Conservation (phyloP, 2,329 filamentous ascomycete species). For the Sporothrix globosa region DNA sequence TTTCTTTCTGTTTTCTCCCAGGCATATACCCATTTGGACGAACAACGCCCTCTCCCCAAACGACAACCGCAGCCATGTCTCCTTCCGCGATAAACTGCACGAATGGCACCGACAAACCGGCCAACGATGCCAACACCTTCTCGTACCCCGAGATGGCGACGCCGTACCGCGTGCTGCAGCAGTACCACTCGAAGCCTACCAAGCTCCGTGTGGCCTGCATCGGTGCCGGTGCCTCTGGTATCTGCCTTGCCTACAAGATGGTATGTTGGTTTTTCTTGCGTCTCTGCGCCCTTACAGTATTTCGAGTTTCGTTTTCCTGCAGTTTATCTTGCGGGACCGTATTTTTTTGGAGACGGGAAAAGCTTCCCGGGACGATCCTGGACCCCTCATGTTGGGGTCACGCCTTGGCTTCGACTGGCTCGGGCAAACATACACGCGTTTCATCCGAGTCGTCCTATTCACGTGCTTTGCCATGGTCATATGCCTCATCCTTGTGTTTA, state of each 20-base stretch:
- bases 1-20: too few relatives aligned
- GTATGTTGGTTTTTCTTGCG: not conserved
- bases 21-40: not conserved
- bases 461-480: conserved; percentile 1
- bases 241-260: conserved; percentile 54
- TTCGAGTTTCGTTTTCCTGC: not conserved
- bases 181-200: conserved; percentile 45
- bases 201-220: conserved; percentile 45
- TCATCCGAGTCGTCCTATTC: not conserved
- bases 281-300: not conserved
- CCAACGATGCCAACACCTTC: conserved; percentile 35
- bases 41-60: not conserved
- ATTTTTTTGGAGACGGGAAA: conserved; percentile 23
- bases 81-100: conserved; percentile 25
- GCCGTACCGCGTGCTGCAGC: conserved; percentile 41
- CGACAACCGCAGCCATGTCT: conserved; percentile 6
- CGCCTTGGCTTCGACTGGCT: not conserved
- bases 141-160: conserved; percentile 39
- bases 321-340: not conserved
- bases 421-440: not conserved
- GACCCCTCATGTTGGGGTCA: conserved; percentile 20
- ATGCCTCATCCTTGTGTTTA: too few relatives aligned
- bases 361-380: conserved; percentile 2
- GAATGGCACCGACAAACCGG: conserved; percentile 23
- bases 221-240: conserved; percentile 53